These are phyloP conservation scores for Coemansia linderi DNA, from an alignment of 371 early-diverging fungal species.

Conservation along the genomic window DNA sequence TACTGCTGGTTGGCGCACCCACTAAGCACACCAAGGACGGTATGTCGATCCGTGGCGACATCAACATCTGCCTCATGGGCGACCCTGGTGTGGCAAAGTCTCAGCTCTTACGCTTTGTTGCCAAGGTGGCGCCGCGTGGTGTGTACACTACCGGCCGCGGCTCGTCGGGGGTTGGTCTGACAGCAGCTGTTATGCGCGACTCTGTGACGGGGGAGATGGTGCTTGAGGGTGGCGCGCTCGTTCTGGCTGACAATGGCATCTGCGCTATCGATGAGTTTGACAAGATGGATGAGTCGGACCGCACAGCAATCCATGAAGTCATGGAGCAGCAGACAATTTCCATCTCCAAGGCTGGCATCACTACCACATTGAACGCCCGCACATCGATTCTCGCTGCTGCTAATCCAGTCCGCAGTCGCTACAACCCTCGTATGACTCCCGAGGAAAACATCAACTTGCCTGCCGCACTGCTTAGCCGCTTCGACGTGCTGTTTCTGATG, in stretches of 20 bases:
- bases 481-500: constrained; percentile 73
- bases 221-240: constrained; percentile 99
- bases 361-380: constrained; percentile 97
- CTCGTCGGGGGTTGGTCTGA: constrained; percentile 97
- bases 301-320: constrained; percentile 99
- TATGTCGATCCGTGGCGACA: constrained; percentile 94
- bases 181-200: constrained; percentile 97
- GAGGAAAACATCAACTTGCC: constrained; percentile 97
- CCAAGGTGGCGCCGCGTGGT: constrained; percentile 85
- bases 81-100: constrained; percentile 98
- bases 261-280: constrained; percentile 99
- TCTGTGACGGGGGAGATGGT: constrained; percentile 99
- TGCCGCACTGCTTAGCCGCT: constrained; percentile 98
- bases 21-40: constrained; percentile 92
- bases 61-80: constrained; percentile 98
- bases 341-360: constrained; percentile 99
- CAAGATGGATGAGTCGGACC: constrained; percentile 98
- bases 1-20: constrained; percentile 96
- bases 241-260: constrained; percentile 98
- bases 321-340: constrained; percentile 99
- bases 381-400: constrained; percentile 98
- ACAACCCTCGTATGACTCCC: constrained; percentile 88
- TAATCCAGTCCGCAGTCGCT: constrained; percentile 96
- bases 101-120: constrained; percentile 94
- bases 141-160: constrained; percentile 99